These are phyloP conservation scores for Verticillium zaregamsianum DNA, from an alignment of 2,329 filamentous ascomycete species.

Conservation along the genomic window DNA sequence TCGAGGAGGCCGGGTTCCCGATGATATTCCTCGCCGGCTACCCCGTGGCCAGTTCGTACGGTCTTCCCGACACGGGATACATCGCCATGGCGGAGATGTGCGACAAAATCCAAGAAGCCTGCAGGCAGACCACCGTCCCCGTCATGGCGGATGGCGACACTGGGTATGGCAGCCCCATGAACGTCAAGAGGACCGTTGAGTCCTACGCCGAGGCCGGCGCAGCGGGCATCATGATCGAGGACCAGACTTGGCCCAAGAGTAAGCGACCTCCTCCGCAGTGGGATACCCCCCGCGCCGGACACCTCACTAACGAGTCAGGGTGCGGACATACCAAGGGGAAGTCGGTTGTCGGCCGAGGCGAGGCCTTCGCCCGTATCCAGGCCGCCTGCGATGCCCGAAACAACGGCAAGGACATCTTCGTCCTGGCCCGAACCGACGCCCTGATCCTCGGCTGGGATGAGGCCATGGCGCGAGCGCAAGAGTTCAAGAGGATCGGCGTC, in stretches of 20 bases:
- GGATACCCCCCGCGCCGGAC: no score
- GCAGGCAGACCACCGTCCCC: slow-evolving; percentile 30
- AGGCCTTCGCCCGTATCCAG: slow-evolving; percentile 40
- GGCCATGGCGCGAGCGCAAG: slow-evolving; percentile 33
- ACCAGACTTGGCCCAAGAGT: slow-evolving; percentile 45
- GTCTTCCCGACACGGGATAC: slow-evolving; percentile 42
- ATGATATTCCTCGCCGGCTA: slow-evolving; percentile 38
- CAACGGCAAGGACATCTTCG: slow-evolving; percentile 38
- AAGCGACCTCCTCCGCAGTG: no score
- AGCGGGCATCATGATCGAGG: slow-evolving; percentile 36
- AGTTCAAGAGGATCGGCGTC: slow-evolving; percentile 36
- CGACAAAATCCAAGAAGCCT: slow-evolving; percentile 36
- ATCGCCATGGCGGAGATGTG: slow-evolving; percentile 42
- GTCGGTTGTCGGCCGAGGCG: slow-evolving; percentile 36
- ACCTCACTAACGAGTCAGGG: slow-evolving; percentile 9
- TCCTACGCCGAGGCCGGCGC: slow-evolving; percentile 34
- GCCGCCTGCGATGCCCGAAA: slow-evolving; percentile 42
- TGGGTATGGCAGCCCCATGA: slow-evolving; percentile 42
- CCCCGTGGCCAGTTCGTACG: slow-evolving; percentile 31
- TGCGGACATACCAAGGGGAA: slow-evolving; percentile 40
- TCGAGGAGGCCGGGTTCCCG: slow-evolving; percentile 40
- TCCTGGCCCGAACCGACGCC: slow-evolving; percentile 39
- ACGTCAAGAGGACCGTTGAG: slow-evolving; percentile 39
- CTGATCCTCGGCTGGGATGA: slow-evolving; percentile 39
- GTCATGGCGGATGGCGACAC: slow-evolving; percentile 42